phyloP scores from a whole-genome alignment of 2,329 filamentous ascomycete species.

The Alternaria triticina region DNA sequence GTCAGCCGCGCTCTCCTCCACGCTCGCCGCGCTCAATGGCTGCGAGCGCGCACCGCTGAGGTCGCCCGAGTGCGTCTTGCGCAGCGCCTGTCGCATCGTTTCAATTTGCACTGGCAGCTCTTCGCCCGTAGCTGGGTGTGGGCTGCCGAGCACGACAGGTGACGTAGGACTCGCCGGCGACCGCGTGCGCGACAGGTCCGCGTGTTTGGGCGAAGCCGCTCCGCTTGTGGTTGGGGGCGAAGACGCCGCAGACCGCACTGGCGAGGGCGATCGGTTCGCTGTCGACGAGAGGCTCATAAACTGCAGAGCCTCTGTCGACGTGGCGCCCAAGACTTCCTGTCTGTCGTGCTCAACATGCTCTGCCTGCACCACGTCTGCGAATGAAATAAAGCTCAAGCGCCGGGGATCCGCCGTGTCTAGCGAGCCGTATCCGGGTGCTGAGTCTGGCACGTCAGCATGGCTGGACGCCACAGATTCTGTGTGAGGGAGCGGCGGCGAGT shows the following conservation, averaged over 20 bases:
- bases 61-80: constrained; percentile 85
- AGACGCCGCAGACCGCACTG: constrained; percentile 78
- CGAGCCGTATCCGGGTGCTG: constrained; percentile 75
- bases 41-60: constrained; percentile 57
- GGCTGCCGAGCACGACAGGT: constrained; percentile 53
- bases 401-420: constrained; percentile 80
- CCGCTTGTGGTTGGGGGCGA: constrained; percentile 80
- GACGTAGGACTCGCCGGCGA: constrained; percentile 66
- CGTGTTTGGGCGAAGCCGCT: constrained; percentile 71
- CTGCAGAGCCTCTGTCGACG: constrained; percentile 68
- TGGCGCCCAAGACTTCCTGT: constrained; percentile 28
- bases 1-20: constrained; percentile 45
- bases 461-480: constrained; percentile 36
- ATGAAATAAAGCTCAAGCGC: constrained; percentile 92
- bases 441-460: constrained; percentile 35
- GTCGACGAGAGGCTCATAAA: constrained; percentile 70
- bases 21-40: constrained; percentile 48
- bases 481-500: constrained; percentile 41
- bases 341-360: constrained; percentile 74
- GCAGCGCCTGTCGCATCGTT: constrained; percentile 89
- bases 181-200: constrained; percentile 70
- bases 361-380: constrained; percentile 90
- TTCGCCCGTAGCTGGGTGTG: constrained; percentile 62
- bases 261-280: constrained; percentile 74
- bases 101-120: constrained; percentile 88